A percentile compares a stretch with the other conserved stretches of the same genome.
Evolutionary conservation across 495 filamentous ascomycete genomes (phyloP).

Genomic region (Penicillium diatomitis): DNA sequence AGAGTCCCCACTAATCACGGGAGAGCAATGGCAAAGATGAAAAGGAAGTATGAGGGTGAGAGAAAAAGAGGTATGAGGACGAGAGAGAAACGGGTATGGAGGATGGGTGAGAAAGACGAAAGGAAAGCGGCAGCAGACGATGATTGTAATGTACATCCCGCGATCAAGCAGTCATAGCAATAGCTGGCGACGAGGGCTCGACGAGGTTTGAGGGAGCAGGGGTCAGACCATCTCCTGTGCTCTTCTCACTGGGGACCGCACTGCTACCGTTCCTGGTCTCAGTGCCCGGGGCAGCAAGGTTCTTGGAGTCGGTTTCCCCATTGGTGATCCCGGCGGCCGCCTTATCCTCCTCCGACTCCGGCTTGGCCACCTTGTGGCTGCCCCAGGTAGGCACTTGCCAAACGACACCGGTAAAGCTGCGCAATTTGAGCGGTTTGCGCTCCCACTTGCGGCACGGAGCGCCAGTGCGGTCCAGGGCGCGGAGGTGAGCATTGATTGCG

Average conservation of each 20-base stretch:
- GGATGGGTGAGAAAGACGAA: no score
- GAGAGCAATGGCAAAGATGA: no score
- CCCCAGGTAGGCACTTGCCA: conserved; percentile 86
- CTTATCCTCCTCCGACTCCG: conserved; percentile 32
- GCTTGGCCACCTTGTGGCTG: conserved; percentile 47
- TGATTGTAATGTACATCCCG: conserved; percentile 7
- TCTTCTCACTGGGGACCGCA: conserved; percentile 56
- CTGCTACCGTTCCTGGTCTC: conserved; percentile 33
- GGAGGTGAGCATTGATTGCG: conserved; percentile 92
- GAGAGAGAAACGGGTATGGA: no score
- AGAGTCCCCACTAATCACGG: no score
- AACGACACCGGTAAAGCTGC: conserved; percentile 83
- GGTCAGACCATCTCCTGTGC: conserved; percentile 47
- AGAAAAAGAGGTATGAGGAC: no score
- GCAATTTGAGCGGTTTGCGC: conserved; percentile 69
- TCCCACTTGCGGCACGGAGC: conserved; percentile 89
- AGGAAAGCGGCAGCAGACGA: no score
- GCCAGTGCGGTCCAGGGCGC: conserved; percentile 82
- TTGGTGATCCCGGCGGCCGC: conserved; percentile 29
- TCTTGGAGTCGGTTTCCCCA: conserved; percentile 68
- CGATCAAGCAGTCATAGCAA: conserved; percentile 32
- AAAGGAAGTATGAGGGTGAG: no score
- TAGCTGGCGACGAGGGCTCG: conserved; percentile 38
- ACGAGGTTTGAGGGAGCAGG: conserved; percentile 32
- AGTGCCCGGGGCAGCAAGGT: conserved; percentile 57